phyloP scores from a whole-genome alignment of 2,329 filamentous ascomycete species.

The Exophiala sp. region DNA sequence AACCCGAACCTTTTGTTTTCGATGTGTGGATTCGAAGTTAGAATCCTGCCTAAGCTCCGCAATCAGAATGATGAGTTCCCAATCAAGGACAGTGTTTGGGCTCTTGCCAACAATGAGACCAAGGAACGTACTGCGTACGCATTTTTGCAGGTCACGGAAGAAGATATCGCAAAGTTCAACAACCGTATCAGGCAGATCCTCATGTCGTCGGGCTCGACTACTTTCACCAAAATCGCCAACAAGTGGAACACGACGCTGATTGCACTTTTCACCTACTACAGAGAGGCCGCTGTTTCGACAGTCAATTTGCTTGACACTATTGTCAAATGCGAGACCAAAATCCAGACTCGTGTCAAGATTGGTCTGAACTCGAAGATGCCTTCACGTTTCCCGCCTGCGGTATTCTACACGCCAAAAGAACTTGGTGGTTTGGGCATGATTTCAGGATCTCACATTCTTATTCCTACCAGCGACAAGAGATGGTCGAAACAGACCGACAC shows the following conservation, averaged over 20 bases:
- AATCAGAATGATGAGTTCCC: conserved; percentile 96
- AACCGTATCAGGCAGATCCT: conserved; percentile 97
- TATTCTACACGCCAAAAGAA: conserved; percentile 98
- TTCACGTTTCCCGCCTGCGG: conserved; percentile 93
- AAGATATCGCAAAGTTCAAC: conserved; percentile 98
- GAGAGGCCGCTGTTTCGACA: conserved; percentile 93
- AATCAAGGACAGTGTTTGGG: conserved; percentile 98
- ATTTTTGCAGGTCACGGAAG: conserved; percentile 95
- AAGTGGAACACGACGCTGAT: conserved; percentile 99
- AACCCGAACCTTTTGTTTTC: conserved; percentile 96
- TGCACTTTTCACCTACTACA: conserved; percentile 96
- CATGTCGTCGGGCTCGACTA: conserved; percentile 99
- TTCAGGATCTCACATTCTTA: conserved; percentile 94
- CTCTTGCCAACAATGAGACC: conserved; percentile 88
- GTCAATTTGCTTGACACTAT: conserved; percentile 93
- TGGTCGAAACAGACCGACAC: conserved; percentile 98
- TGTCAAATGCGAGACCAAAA: conserved; percentile 99
- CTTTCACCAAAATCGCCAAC: conserved; percentile 99
- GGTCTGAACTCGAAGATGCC: conserved; percentile 99
- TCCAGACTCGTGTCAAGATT: conserved; percentile 98
- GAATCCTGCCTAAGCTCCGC: conserved; percentile 89
- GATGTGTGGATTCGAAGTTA: conserved; percentile 97
- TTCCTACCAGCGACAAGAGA: conserved; percentile 93
- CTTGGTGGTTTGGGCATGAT: conserved; percentile 98
- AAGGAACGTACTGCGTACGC: conserved; percentile 97